Percentiles rank a stretch among this genome's conserved stretches.
Conservation (phyloP, 306 rosid genomes). For the barrel medic (Medicago truncatula) region MtrunA17r5.0-ANR NC_053046.1:6702501-6703000, state of each 20-base stretch:
- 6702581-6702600: not conserved
- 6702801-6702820: constrained; percentile 32
- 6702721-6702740: constrained; percentile 1
- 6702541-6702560: constrained; percentile 15
- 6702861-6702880: constrained; percentile 41
- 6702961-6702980: constrained; percentile 35
- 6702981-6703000: constrained; percentile 41
- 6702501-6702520: constrained; percentile 20
- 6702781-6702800: constrained; percentile 2
- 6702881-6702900: constrained; percentile 31
- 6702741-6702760: constrained; percentile 16
- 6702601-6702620: too few species aligned
- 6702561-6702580: constrained; percentile 1
- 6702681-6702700: not conserved
- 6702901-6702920: constrained; percentile 41
- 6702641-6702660: too few species aligned
- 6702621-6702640: too few species aligned
- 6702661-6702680: not conserved
- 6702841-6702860: constrained; percentile 43
- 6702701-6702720: constrained; percentile 14
- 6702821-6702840: constrained; percentile 55
- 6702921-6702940: constrained; percentile 48
- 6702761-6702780: not conserved
- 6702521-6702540: constrained; percentile 3
- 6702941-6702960: constrained; percentile 25